Percentiles rank a stretch among this genome's conserved stretches.
phyloP scores from a whole-genome alignment of 2,329 filamentous ascomycete genomes.

The Cryphonectria parasitica region DNA sequence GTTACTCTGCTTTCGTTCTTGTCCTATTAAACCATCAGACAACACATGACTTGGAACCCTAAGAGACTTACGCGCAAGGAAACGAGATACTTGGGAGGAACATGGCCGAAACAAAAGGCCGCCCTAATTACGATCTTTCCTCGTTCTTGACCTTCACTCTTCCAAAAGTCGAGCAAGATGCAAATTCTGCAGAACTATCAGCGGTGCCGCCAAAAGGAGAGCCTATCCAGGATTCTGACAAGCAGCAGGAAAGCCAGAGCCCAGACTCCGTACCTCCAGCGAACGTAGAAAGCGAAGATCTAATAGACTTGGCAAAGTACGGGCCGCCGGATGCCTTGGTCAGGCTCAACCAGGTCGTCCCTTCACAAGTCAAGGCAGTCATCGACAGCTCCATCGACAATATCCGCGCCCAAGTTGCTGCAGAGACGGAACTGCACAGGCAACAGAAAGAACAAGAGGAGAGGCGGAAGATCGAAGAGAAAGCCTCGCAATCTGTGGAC shows the following conservation, averaged over 20 bases:
- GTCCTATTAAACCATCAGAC: not conserved
- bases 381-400: constrained; percentile 51
- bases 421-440: constrained; percentile 38
- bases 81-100: not conserved
- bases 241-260: not conserved
- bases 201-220: not conserved
- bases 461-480: constrained; percentile 20
- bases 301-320: constrained; percentile 52
- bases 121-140: constrained; percentile 4
- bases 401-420: constrained; percentile 43
- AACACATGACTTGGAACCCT: not conserved
- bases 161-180: not conserved
- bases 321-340: constrained; percentile 49
- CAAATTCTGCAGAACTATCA: constrained; percentile 16
- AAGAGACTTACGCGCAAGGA: not conserved
- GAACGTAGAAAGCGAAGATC: constrained; percentile 31
- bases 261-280: not conserved
- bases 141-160: constrained; percentile 13
- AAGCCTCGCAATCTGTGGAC: not conserved
- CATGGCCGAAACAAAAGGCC: constrained; percentile 6
- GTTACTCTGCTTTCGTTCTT: not conserved
- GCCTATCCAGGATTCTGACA: not conserved
- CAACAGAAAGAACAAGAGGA: constrained; percentile 38
- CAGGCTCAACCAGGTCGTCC: constrained; percentile 43
- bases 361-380: constrained; percentile 47